Conservation (phyloP, 192 early-diverging fungal species). For the Coemansia erecta region DNA sequence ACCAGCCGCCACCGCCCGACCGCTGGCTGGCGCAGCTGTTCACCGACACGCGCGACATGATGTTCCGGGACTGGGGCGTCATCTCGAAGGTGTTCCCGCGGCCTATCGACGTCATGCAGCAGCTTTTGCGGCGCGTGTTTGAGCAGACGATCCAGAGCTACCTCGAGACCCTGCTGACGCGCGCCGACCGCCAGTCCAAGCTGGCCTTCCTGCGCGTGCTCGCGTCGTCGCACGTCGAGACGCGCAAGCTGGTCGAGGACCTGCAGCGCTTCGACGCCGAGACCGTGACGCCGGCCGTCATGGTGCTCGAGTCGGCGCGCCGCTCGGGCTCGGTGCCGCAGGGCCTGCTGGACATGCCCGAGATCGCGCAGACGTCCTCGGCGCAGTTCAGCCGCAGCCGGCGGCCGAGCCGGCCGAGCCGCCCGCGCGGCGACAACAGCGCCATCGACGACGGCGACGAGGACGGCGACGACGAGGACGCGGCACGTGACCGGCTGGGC, state of each 20-base stretch:
- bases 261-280: conserved; percentile 78
- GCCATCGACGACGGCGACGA: conserved; percentile 38
- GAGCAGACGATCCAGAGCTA: conserved; percentile 93
- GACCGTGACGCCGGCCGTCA: conserved; percentile 53
- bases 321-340: conserved; percentile 33
- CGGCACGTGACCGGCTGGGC: conserved; percentile 39
- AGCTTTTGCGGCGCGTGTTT: conserved; percentile 92
- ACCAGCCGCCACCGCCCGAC: conserved; percentile 64
- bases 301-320: conserved; percentile 46
- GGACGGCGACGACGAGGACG: conserved; percentile 46
- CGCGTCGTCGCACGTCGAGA: conserved; percentile 69
- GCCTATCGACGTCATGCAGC: conserved; percentile 84
- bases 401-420: conserved; percentile 24
- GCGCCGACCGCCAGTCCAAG: conserved; percentile 69
- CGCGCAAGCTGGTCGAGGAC: conserved; percentile 68
- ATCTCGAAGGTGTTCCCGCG: conserved; percentile 95
- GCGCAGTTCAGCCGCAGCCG: conserved; percentile 53
- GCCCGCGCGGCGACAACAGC: conserved; percentile 9
- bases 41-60: conserved; percentile 77
- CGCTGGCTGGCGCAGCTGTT: conserved; percentile 73
- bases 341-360: conserved; percentile 47
- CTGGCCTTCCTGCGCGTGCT: conserved; percentile 79
- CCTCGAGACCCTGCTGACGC: conserved; percentile 74
- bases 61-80: conserved; percentile 84
- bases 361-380: conserved; percentile 41